Conservation (phyloP, 2,329 filamentous ascomycete species). For the Lojkania enalia region DNA sequence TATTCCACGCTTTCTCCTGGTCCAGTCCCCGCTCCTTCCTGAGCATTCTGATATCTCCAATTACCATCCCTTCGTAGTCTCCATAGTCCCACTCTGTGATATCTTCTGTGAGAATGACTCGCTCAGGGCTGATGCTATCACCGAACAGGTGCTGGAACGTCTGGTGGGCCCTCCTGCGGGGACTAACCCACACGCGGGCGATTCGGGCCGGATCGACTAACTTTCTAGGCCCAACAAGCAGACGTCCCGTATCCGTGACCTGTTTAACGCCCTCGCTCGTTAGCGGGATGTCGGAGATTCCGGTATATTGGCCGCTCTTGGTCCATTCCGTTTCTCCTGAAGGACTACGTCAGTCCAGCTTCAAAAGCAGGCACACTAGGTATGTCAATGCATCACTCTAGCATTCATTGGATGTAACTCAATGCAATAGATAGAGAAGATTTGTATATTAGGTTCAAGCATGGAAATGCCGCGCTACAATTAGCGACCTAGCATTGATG, state of each 20-base stretch:
- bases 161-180: slow-evolving; percentile 52
- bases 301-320: slow-evolving; percentile 52
- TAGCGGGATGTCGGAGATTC: slow-evolving; percentile 59
- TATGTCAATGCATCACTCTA: background rate
- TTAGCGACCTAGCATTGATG: too few relatives aligned
- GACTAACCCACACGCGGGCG: slow-evolving; percentile 55
- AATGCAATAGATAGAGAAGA: background rate
- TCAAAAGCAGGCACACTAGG: background rate
- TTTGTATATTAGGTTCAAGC: background rate
- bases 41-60: slow-evolving; percentile 62
- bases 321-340: slow-evolving; percentile 55
- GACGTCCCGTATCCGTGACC: slow-evolving; percentile 49
- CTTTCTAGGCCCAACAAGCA: slow-evolving; percentile 55
- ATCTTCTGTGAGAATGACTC: slow-evolving; percentile 69
- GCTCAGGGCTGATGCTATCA: slow-evolving; percentile 17
- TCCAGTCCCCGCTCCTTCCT: slow-evolving; percentile 62
- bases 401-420: background rate
- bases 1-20: slow-evolving; percentile 69
- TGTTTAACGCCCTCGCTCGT: slow-evolving; percentile 32
- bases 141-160: slow-evolving; percentile 54
- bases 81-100: slow-evolving; percentile 89
- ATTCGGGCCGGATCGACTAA: slow-evolving; percentile 57
- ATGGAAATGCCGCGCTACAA: too few relatives aligned
- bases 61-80: slow-evolving; percentile 81
- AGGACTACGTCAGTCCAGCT: too few relatives aligned